These are phyloP conservation scores for Dendrobium huoshanense DNA, from an alignment of 106 monocot species.

Conservation along the genomic window DNA sequence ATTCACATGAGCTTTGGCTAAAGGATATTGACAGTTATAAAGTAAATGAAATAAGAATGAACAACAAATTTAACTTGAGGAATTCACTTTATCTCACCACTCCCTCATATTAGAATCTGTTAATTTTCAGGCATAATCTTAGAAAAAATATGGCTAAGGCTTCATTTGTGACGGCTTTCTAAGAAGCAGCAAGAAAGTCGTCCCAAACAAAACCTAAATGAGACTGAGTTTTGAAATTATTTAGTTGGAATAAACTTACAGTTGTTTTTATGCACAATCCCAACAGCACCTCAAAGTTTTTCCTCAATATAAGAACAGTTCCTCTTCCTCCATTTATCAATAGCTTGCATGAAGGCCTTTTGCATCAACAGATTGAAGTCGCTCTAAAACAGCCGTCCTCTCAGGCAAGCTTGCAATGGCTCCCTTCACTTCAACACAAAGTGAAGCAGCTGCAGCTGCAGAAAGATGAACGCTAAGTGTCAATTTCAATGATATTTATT, in stretches of 20 bases:
- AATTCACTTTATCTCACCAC: too few relatives aligned
- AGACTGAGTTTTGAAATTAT: neutral
- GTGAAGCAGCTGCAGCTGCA: slow-evolving; percentile 92
- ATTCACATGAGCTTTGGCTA: too few relatives aligned
- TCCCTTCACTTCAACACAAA: slow-evolving; percentile 88
- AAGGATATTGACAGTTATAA: too few relatives aligned
- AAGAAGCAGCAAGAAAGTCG: too few relatives aligned
- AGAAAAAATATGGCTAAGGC: too few relatives aligned
- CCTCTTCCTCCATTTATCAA: neutral
- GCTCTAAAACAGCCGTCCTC: slow-evolving; percentile 53
- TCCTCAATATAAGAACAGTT: neutral
- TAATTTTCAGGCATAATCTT: too few relatives aligned
- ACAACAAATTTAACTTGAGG: too few relatives aligned
- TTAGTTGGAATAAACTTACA: slow-evolving; percentile 1
- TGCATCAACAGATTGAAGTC: slow-evolving; percentile 39
- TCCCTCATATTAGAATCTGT: too few relatives aligned
- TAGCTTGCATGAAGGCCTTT: neutral
- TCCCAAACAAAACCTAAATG: too few relatives aligned
- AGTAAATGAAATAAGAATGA: too few relatives aligned
- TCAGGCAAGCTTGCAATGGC: slow-evolving; percentile 93
- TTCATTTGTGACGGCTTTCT: too few relatives aligned
- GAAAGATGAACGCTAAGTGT: slow-evolving; percentile 1
- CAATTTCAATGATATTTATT: neutral
- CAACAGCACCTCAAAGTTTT: neutral
- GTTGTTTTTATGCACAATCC: neutral